These are phyloP conservation scores for Penicillium vulpinum DNA, from an alignment of 2,329 filamentous ascomycete genomes.

Conservation along the genomic window DNA sequence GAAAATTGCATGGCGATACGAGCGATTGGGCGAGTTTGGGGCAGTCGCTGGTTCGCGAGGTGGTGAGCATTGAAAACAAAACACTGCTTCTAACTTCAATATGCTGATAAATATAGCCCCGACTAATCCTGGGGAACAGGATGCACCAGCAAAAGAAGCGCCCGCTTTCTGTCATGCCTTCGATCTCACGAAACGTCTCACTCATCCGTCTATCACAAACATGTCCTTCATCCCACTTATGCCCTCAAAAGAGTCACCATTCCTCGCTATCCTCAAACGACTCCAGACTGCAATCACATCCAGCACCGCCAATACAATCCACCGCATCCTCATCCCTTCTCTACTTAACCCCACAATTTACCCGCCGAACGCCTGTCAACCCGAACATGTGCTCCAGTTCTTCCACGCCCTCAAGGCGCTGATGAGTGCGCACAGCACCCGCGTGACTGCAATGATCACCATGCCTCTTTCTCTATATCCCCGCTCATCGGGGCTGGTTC, in stretches of 20 bases:
- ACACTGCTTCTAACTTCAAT: conserved; percentile 1
- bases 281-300: conserved; percentile 58
- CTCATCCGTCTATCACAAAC: conserved; percentile 54
- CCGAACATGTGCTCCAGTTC: conserved; percentile 74
- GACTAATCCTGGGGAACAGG: conserved; percentile 40
- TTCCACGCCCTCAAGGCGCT: conserved; percentile 75
- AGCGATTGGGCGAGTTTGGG: conserved; percentile 72
- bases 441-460: conserved; percentile 71
- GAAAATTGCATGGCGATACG: conserved; percentile 99
- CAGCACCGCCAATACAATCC: conserved; percentile 63
- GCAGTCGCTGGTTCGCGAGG: conserved; percentile 57
- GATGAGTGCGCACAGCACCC: conserved; percentile 64
- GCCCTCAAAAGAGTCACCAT: conserved; percentile 52
- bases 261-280: conserved; percentile 63
- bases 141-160: conserved; percentile 40
- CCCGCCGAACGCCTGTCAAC: conserved; percentile 66
- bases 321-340: conserved; percentile 81
- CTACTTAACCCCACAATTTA: conserved; percentile 87
- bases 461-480: conserved; percentile 79
- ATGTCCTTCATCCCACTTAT: conserved; percentile 54
- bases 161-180: conserved; percentile 69
- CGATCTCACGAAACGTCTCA: conserved; percentile 67
- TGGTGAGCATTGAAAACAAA: conserved; percentile 48
- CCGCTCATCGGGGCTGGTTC: conserved; percentile 69
- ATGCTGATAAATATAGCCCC: conserved; percentile 29